These are phyloP conservation scores for Raphanus sativus DNA, from an alignment of 345 rosid species.

Conservation along the genomic window DNA sequence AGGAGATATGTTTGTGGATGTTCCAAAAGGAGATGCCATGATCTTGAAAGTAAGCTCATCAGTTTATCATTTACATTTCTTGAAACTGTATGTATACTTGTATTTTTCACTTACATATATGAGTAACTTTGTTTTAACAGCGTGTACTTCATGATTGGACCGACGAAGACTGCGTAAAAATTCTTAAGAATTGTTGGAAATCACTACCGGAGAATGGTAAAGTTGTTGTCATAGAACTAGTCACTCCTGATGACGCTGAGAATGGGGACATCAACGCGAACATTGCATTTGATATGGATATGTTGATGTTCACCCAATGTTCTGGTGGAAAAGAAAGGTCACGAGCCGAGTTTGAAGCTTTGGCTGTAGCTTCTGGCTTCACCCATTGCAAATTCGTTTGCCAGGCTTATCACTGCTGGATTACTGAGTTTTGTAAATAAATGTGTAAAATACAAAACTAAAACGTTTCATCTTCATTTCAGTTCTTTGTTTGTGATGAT, in stretches of 20 bases:
- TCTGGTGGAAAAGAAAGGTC: conserved; percentile 54
- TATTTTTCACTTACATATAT: too few species aligned
- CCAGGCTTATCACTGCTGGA: conserved; percentile 27
- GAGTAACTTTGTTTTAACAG: conserved; percentile 7
- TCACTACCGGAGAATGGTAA: conserved; percentile 45
- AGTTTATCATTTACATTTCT: background rate
- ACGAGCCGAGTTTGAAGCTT: conserved; percentile 41
- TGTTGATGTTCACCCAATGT: conserved; percentile 46
- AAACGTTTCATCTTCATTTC: background rate
- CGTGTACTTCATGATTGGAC: conserved; percentile 52
- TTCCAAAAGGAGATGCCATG: conserved; percentile 80
- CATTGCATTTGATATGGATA: conserved; percentile 43
- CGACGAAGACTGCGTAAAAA: conserved; percentile 45
- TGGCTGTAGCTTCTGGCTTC: conserved; percentile 48
- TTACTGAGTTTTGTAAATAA: conserved; percentile 29
- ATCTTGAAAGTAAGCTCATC: conserved; percentile 48
- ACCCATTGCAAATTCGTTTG: conserved; percentile 33
- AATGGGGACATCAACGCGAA: conserved; percentile 35
- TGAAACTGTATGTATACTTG: too few species aligned
- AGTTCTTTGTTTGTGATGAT: background rate
- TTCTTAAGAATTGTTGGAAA: conserved; percentile 51
- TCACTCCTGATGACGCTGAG: conserved; percentile 39
- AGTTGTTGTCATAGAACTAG: conserved; percentile 44
- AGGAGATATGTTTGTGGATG: conserved; percentile 80
- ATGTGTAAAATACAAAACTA: background rate